Evolutionary conservation across 1,284 basidiomycete genomes (phyloP).

Genomic region (Ustilago xerochloae): DNA sequence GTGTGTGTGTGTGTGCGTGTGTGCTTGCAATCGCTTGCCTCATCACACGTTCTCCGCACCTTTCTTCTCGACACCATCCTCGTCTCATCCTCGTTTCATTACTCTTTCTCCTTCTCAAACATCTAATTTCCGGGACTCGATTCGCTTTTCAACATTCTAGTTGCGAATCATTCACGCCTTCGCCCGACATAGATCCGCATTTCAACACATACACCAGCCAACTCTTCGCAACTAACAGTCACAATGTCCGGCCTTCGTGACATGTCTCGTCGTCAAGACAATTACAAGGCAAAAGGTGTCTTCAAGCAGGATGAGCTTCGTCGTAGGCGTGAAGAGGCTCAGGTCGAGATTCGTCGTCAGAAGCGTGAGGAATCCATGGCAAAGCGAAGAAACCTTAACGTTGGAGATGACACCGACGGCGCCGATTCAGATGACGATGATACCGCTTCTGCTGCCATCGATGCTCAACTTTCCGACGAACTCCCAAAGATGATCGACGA

Average conservation of each 20-base stretch:
- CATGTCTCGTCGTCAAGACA: constrained; percentile 64
- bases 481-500: constrained; percentile 83
- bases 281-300: constrained; percentile 66
- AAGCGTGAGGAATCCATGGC: constrained; percentile 68
- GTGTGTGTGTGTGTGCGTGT: too few species aligned
- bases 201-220: neutral
- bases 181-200: neutral
- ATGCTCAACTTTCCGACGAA: constrained; percentile 80
- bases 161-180: neutral
- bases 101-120: neutral
- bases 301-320: constrained; percentile 68
- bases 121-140: neutral
- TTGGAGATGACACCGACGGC: constrained; percentile 58
- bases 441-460: constrained; percentile 47
- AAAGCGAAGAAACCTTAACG: constrained; percentile 66
- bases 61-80: neutral
- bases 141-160: neutral
- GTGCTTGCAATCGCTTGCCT: constrained; percentile 6
- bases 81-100: neutral
- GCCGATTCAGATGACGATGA: constrained; percentile 66
- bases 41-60: constrained; percentile 5
- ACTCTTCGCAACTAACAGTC: neutral
- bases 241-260: constrained; percentile 60
- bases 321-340: constrained; percentile 66
- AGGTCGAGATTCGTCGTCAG: constrained; percentile 67